Evolutionary conservation across 257 asterid species (phyloP), one percentile per base, ranked within the genome.

Genomic region (Rubia yunnanensis): DNA sequence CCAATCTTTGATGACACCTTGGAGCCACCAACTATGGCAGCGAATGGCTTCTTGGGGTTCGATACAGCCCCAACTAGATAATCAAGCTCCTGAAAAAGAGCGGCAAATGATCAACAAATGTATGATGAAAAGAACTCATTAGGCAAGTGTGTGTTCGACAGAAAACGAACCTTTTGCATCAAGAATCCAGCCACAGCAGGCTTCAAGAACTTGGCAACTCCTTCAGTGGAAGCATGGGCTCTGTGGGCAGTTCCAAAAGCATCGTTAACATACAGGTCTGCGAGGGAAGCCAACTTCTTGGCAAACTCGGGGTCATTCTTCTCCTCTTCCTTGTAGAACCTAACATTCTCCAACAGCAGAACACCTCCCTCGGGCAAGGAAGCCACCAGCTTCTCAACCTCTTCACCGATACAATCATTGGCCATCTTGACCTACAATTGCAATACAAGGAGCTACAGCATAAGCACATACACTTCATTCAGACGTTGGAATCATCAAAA

Each of bases 171-270:
- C 86, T 78, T 81, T 64, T 81, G 86, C 83, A 81, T 75, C 66
- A 81, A 81, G 67, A 73, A 81, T 61, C 86, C 86, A 17, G 86
- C 84, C 20, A 81, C 86, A 8, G 86, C 78, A 11, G 86, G 86
- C 68, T 76, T 74, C 79, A 81, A 81, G 73, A 53, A 60, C 68
- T 81, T 76, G 30, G 86, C 81, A 18, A 81, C 86, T 46, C 86
- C 86, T 67, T 81, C 86, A 3, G 86, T 81, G 59, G 86, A 81
- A 63, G 86, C 86, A 64, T 81, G 87, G 35, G 87, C 85, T 75
- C 87, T 79, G 36, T 82, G 87, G 56, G 97, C 95, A 62, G 92
- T 85, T 76, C 95, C 97, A 61, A 89, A 89, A 22, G 97, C 97
- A 70, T 89, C 97, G 15, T 90, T 90, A 20, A 85, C 94, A 22